A percentile compares a stretch with the other conserved stretches of the same genome.
phyloP scores from a whole-genome alignment of 352 stramenopile genomes.

The Globisporangium orthogonon region DNA sequence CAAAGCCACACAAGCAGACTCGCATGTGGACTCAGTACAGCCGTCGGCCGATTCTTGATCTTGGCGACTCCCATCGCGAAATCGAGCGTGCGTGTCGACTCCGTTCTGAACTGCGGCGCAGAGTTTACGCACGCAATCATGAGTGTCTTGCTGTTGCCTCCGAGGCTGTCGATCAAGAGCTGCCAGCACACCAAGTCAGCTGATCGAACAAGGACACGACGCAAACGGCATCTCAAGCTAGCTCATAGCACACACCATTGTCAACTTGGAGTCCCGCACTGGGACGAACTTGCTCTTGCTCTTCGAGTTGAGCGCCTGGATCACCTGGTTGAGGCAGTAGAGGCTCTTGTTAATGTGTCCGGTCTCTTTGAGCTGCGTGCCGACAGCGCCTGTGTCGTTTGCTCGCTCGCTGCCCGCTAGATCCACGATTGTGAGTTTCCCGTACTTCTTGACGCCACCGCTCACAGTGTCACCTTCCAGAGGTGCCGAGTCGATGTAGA shows the following conservation, averaged over 20 bases:
- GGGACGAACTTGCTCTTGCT: conserved; percentile 56
- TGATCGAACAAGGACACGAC: background rate
- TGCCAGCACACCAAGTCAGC: conserved; percentile 3
- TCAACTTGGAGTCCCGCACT: conserved; percentile 68
- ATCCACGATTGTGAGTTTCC: conserved; percentile 75
- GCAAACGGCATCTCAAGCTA: background rate
- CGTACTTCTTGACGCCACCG: conserved; percentile 40
- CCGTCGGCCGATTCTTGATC: conserved; percentile 70
- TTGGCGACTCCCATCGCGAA: conserved; percentile 78
- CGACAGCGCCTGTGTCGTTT: conserved; percentile 53
- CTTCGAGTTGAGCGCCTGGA: conserved; percentile 58
- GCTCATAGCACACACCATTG: conserved; percentile 25
- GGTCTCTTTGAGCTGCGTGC: conserved; percentile 61
- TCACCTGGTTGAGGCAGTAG: conserved; percentile 71
- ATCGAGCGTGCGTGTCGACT: conserved; percentile 63
- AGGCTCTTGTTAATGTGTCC: conserved; percentile 79
- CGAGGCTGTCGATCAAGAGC: conserved; percentile 66
- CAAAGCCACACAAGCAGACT: background rate
- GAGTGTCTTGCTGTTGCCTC: conserved; percentile 68
- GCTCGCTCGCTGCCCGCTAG: conserved; percentile 61
- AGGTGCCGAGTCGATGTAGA: conserved; percentile 64
- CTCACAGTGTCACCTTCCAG: conserved; percentile 7
- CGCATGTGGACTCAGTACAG: conserved; percentile 59
- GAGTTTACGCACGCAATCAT: conserved; percentile 76
- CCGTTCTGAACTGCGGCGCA: conserved; percentile 41